phyloP scores from a whole-genome alignment of 2,329 filamentous ascomycete genomes.

The Plenodomus biglobosus region DNA sequence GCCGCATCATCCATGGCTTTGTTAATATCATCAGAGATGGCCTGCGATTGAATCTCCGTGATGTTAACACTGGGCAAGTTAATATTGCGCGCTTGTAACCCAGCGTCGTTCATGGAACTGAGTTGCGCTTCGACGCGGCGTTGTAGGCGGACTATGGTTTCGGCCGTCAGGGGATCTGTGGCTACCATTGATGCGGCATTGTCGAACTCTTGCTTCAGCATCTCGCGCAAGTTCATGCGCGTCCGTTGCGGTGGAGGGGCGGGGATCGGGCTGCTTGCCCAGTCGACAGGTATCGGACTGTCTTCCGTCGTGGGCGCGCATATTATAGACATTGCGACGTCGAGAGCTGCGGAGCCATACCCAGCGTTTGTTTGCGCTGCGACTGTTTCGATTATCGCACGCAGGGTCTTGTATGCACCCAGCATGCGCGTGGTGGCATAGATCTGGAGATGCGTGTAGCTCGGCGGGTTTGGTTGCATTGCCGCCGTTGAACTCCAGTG shows the following conservation, averaged over 20 bases:
- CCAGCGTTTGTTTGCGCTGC: constrained; percentile 62
- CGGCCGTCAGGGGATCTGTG: constrained; percentile 59
- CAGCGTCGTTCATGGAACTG: constrained; percentile 24
- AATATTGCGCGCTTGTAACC: constrained; percentile 29
- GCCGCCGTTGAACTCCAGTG: constrained; percentile 63
- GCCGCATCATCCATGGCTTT: constrained; percentile 43
- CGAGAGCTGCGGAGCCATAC: constrained; percentile 64
- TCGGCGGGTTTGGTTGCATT: constrained; percentile 57
- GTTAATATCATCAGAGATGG: constrained; percentile 35
- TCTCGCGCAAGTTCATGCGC: constrained; percentile 60
- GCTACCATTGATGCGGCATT: constrained; percentile 60
- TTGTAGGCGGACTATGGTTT: constrained; percentile 64
- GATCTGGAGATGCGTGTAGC: constrained; percentile 73
- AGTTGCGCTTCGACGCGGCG: constrained; percentile 68
- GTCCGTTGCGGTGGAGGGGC: constrained; percentile 32
- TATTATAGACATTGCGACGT: constrained; percentile 68
- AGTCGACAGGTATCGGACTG: constrained; percentile 40
- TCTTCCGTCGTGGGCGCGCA: constrained; percentile 60
- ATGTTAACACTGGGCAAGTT: constrained; percentile 33
- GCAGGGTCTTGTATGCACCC: constrained; percentile 62
- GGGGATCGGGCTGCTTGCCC: constrained; percentile 34
- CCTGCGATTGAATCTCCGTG: constrained; percentile 29
- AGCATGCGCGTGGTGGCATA: constrained; percentile 62
- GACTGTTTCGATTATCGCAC: constrained; percentile 67
- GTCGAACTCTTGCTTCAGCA: constrained; percentile 61